Conservation (phyloP, 2,329 filamentous ascomycete genomes). For the Beauveria scarabaeidicola region DNA sequence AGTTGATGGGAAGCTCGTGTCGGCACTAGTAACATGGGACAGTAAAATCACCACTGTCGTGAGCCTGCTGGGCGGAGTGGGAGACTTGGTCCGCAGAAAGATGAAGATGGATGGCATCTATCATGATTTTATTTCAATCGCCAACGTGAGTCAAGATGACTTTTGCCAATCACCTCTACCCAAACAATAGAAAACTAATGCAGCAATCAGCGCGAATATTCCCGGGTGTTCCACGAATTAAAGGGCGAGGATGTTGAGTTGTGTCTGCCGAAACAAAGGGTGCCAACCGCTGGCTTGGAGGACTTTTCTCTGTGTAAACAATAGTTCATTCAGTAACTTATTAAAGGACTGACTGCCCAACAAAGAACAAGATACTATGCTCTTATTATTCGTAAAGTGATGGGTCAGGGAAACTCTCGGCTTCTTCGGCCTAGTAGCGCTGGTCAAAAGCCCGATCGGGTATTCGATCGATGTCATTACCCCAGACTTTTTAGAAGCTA, state of each 20-base stretch:
- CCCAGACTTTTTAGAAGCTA: neutral
- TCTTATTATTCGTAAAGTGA: neutral
- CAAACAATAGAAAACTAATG: neutral
- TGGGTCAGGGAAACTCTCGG: neutral
- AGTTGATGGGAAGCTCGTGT: conserved; percentile 29
- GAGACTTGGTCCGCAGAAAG: conserved; percentile 28
- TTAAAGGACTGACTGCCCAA: neutral
- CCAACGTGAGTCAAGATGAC: conserved; percentile 16
- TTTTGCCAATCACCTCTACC: too few relatives aligned
- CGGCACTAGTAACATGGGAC: conserved; percentile 34
- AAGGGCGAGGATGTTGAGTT: conserved; percentile 23
- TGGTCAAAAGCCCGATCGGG: neutral
- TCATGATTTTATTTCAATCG: conserved; percentile 25
- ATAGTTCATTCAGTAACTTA: neutral
- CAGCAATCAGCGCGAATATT: conserved; percentile 21
- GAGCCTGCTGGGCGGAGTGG: conserved; percentile 30
- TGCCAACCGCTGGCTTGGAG: conserved; percentile 19
- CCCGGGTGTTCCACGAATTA: conserved; percentile 20
- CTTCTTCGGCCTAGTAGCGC: neutral
- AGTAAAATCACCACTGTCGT: conserved; percentile 34
- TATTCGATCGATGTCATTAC: neutral
- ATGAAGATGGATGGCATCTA: conserved; percentile 31
- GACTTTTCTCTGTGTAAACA: conserved; percentile 20
- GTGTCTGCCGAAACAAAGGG: conserved; percentile 19
- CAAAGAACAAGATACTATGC: neutral